Conservation (phyloP, 2,329 filamentous ascomycete genomes). For the Cryphonectria naterciae region DNA sequence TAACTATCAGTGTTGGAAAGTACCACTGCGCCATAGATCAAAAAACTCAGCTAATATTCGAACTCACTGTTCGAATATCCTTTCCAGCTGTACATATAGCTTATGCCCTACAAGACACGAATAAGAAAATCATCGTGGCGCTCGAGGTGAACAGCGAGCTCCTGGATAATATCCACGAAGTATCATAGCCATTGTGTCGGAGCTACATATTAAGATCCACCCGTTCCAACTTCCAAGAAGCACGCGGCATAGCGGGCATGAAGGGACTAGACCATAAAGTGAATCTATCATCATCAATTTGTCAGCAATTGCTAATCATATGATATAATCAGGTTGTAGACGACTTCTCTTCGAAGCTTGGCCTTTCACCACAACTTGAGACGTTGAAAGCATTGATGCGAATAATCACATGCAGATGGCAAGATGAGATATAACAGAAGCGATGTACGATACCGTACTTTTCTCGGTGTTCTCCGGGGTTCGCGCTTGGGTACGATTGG, state of each 20-base stretch:
- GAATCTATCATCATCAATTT: neutral
- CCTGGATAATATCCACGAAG: neutral
- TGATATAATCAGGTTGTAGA: neutral
- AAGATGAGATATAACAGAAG: neutral
- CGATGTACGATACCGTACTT: neutral
- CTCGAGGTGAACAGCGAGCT: neutral
- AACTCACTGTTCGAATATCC: too few species aligned
- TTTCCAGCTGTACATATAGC: too few species aligned
- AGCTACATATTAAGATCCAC: neutral
- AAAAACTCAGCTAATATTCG: too few species aligned
- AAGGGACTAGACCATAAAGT: neutral
- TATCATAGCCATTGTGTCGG: neutral
- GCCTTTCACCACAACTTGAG: neutral
- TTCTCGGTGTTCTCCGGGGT: neutral
- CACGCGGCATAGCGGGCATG: neutral
- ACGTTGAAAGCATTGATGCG: neutral
- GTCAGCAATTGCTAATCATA: neutral
- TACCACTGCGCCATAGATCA: too few species aligned
- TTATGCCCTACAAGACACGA: neutral
- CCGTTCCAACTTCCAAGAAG: neutral
- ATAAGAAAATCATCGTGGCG: neutral
- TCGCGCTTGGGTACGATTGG: too few species aligned
- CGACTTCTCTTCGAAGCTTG: neutral
- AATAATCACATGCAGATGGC: neutral
- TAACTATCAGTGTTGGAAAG: too few species aligned